A percentile compares a stretch with the other conserved stretches of the same genome.
phyloP scores from a whole-genome alignment of 2,329 filamentous ascomycete species.

The Colletotrichum aenigma region DNA sequence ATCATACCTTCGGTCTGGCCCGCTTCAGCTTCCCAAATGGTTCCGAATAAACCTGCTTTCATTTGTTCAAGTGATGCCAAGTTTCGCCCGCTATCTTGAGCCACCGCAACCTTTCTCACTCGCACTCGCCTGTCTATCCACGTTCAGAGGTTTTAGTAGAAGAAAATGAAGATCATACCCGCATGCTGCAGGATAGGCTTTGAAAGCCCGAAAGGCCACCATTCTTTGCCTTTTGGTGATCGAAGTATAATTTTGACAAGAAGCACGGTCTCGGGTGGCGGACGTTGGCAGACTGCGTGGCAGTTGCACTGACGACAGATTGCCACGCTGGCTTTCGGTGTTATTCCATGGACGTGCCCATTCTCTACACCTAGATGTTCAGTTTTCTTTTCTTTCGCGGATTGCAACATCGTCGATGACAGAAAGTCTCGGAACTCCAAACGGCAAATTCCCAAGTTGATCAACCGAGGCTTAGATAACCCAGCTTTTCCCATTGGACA shows the following conservation, averaged over 20 bases:
- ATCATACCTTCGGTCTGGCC: not conserved
- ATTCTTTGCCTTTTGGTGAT: not conserved
- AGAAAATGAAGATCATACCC: not conserved
- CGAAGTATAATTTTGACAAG: not conserved
- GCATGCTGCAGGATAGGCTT: not conserved
- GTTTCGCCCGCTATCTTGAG: not conserved
- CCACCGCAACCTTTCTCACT: not conserved
- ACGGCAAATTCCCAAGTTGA: not conserved
- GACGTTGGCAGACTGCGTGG: not conserved
- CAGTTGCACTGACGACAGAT: not conserved
- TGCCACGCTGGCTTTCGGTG: not conserved
- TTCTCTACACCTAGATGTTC: not conserved
- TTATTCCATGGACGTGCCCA: not conserved
- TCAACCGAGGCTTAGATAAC: not conserved
- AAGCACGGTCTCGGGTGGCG: not conserved
- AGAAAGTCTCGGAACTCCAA: not conserved
- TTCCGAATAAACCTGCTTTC: not conserved
- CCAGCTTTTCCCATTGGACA: not conserved
- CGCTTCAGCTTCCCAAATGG: not conserved
- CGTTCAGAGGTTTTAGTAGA: not conserved
- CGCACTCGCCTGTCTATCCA: not conserved
- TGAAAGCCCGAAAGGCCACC: not conserved
- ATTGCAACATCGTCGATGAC: not conserved
- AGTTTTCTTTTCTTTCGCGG: not conserved
- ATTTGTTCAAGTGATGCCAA: not conserved